These are phyloP conservation scores for Pyricularia sp. DNA, from an alignment of 2,329 filamentous ascomycete genomes.

Conservation along the genomic window DNA sequence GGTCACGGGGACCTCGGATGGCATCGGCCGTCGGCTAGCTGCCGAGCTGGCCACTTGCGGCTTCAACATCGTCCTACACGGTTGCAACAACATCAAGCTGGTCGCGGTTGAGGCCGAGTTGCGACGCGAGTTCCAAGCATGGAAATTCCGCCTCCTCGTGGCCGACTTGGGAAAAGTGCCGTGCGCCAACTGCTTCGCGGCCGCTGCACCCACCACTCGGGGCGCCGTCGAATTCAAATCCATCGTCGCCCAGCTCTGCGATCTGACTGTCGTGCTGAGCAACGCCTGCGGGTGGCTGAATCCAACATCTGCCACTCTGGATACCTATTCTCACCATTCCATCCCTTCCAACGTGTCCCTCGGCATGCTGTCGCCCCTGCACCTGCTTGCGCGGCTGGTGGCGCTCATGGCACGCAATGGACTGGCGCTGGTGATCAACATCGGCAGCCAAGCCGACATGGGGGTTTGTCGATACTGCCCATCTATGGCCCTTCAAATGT, in stretches of 20 bases:
- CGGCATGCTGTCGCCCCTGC: too few relatives aligned
- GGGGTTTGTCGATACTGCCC: too few relatives aligned
- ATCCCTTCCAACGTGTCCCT: too few relatives aligned
- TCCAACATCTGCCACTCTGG: too few relatives aligned
- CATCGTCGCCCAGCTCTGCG: constrained; percentile 17
- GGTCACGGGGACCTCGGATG: constrained; percentile 44
- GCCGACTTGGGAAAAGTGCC: constrained; percentile 28
- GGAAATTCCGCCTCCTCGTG: constrained; percentile 28
- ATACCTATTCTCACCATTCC: too few relatives aligned
- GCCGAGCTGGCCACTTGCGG: constrained; percentile 38
- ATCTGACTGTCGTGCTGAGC: constrained; percentile 5
- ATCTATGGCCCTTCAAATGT: too few relatives aligned
- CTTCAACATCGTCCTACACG: constrained; percentile 49
- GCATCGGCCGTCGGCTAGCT: constrained; percentile 42
- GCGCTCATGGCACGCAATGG: too few relatives aligned
- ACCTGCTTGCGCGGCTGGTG: too few relatives aligned
- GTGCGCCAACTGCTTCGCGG: constrained; percentile 6
- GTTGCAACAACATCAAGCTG: constrained; percentile 41
- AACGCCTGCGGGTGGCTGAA: too few relatives aligned
- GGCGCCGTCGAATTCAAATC: constrained; percentile 14
- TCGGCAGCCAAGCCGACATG: too few relatives aligned
- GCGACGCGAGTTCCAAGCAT: constrained; percentile 24
- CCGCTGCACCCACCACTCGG: constrained; percentile 6
- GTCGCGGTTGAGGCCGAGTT: constrained; percentile 29
- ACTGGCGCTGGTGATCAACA: too few relatives aligned